Evolutionary conservation across 345 rosid genomes (phyloP).

Genomic region (Schrenkiella parvula): DNA sequence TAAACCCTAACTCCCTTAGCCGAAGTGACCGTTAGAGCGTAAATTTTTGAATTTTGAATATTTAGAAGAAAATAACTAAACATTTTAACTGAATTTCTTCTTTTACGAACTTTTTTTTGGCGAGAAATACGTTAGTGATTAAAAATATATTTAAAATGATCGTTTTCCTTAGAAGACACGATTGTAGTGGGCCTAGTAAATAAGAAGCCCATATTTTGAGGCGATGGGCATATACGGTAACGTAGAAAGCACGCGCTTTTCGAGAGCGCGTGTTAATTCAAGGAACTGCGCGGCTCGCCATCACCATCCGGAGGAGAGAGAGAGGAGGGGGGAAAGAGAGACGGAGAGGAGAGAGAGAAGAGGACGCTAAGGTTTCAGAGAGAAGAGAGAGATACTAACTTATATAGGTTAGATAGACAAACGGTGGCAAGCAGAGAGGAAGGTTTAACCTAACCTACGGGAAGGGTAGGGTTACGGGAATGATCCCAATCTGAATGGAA

Average conservation of each 20-base stretch:
- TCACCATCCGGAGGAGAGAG: constrained; percentile 37
- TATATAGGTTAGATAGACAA: background rate
- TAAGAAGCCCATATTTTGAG: background rate
- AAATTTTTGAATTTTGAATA: constrained; percentile 45
- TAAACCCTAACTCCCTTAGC: constrained; percentile 36
- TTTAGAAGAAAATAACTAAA: no score
- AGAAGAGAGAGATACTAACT: background rate
- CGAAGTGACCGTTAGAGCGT: constrained; percentile 46
- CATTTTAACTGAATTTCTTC: no score
- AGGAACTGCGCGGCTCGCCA: constrained; percentile 18
- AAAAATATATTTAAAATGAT: background rate
- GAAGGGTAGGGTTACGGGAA: constrained; percentile 43
- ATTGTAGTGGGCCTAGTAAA: constrained; percentile 4
- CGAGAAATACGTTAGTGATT: background rate
- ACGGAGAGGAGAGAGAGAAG: constrained; percentile 21
- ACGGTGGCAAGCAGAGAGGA: background rate
- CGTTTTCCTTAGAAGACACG: background rate
- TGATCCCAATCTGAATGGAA: constrained; percentile 61
- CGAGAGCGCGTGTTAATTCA: constrained; percentile 28
- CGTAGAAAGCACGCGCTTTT: constrained; percentile 37
- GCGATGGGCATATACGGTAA: constrained; percentile 19
- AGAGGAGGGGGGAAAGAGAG: constrained; percentile 27
- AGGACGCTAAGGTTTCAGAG: constrained; percentile 20
- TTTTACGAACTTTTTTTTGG: background rate
- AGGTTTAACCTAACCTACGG: constrained; percentile 14